Conservation (phyloP, 192 early-diverging fungal genomes). For the Globomyces pollinis-pini region DNA sequence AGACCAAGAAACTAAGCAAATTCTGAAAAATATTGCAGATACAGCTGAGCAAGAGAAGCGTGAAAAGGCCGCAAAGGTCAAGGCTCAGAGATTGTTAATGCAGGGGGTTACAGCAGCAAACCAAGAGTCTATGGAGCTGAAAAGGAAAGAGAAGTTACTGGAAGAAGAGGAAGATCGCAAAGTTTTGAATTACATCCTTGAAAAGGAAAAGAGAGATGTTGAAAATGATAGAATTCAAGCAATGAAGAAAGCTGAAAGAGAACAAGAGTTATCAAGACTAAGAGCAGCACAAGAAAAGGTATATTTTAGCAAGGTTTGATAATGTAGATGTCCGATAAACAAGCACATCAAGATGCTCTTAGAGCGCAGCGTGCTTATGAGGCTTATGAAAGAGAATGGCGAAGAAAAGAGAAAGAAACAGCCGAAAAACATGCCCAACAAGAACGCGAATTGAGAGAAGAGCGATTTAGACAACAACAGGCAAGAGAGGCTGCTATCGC, state of each 20-base stretch:
- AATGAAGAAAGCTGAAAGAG: slow-evolving; percentile 46
- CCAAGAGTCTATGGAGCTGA: slow-evolving; percentile 38
- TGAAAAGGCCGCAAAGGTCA: slow-evolving; percentile 40
- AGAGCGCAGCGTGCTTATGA: slow-evolving; percentile 46
- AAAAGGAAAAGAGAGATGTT: slow-evolving; percentile 47
- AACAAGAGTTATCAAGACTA: slow-evolving; percentile 42
- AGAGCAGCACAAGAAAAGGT: slow-evolving; percentile 51
- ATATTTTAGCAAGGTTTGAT: background rate
- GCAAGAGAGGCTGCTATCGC: slow-evolving; percentile 51
- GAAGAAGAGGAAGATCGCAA: slow-evolving; percentile 52
- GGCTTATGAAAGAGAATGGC: slow-evolving; percentile 53
- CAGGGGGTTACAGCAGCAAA: slow-evolving; percentile 45
- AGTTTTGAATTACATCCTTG: slow-evolving; percentile 48
- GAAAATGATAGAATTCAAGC: slow-evolving; percentile 39
- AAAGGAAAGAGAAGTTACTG: slow-evolving; percentile 26
- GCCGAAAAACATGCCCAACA: slow-evolving; percentile 29
- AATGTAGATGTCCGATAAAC: slow-evolving; percentile 46
- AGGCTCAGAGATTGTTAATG: slow-evolving; percentile 35
- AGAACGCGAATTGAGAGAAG: slow-evolving; percentile 33
- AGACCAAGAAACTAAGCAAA: slow-evolving; percentile 53
- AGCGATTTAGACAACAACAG: slow-evolving; percentile 40
- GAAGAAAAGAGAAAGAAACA: slow-evolving; percentile 42
- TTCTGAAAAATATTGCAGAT: slow-evolving; percentile 39
- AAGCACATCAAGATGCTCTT: slow-evolving; percentile 49
- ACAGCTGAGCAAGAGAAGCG: slow-evolving; percentile 34